Evolutionary conservation across 176 grass and related monocot species (phyloP).

Genomic region (Pharus latifolius): DNA sequence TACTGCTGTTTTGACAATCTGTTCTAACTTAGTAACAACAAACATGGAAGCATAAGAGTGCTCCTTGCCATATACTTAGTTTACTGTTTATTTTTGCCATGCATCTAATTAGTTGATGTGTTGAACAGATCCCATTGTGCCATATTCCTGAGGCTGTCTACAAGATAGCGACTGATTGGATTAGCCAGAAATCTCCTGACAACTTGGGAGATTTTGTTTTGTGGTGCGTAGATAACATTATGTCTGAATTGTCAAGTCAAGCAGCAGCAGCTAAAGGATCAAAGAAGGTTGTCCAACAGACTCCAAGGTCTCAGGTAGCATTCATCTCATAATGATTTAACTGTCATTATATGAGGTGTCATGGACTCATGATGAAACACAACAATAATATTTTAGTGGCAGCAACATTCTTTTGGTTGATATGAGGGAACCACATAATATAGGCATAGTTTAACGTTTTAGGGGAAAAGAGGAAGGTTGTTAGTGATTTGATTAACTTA

Average conservation of each 20-base stretch:
- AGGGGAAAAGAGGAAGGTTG: not conserved
- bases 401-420: not conserved
- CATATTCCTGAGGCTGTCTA: conserved; percentile 73
- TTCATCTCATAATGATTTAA: not conserved
- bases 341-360: not conserved
- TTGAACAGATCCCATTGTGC: conserved; percentile 59
- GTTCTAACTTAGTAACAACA: not conserved
- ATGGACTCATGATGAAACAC: not conserved
- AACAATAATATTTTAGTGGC: not conserved
- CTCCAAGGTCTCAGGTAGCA: conserved; percentile 82
- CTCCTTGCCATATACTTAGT: not conserved
- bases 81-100: not conserved
- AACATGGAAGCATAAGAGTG: not conserved
- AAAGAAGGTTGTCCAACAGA: conserved; percentile 62
- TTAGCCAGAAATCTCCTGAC: conserved; percentile 62
- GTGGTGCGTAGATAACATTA: conserved; percentile 87
- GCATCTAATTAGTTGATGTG: conserved; percentile 7
- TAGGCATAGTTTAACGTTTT: not conserved
- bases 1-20: not conserved
- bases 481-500: too few species aligned
- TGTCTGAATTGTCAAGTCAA: conserved; percentile 65
- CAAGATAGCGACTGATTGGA: conserved; percentile 72
- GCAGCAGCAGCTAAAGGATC: conserved; percentile 47
- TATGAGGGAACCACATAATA: not conserved
- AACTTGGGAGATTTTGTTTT: conserved; percentile 69